Conservation (phyloP, 805 yeast genomes). For the Wickerhamomyces rabaulensis region DNA sequence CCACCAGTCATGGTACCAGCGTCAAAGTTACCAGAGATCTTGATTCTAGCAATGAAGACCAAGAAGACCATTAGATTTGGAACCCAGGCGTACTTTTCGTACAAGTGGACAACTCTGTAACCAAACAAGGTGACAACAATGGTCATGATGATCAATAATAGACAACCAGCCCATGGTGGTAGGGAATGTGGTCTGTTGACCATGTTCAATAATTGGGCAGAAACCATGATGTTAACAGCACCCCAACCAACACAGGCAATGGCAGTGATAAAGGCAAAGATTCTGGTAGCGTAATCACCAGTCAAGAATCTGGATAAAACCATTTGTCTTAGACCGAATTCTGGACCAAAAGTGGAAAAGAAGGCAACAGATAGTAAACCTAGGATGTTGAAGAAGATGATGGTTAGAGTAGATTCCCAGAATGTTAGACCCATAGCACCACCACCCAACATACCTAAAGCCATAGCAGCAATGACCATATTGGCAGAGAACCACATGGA, state of each 20-base stretch:
- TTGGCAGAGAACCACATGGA: slow-evolving; percentile 91
- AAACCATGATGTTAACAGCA: slow-evolving; percentile 82
- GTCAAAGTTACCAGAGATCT: slow-evolving; percentile 57
- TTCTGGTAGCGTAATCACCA: slow-evolving; percentile 71
- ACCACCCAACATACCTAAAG: slow-evolving; percentile 73
- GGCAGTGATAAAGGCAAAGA: slow-evolving; percentile 71
- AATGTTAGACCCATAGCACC: slow-evolving; percentile 59
- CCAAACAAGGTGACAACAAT: slow-evolving; percentile 77
- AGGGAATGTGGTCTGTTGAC: slow-evolving; percentile 53
- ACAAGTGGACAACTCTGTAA: slow-evolving; percentile 71
- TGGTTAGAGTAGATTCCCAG: slow-evolving; percentile 61
- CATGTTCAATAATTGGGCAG: slow-evolving; percentile 76
- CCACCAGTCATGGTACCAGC: slow-evolving; percentile 51
- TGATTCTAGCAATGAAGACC: slow-evolving; percentile 72
- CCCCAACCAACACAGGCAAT: slow-evolving; percentile 94
- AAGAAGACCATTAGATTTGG: slow-evolving; percentile 71
- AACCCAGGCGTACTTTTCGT: slow-evolving; percentile 84
- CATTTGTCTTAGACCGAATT: slow-evolving; percentile 84
- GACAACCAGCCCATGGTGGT: slow-evolving; percentile 90
- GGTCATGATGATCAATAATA: slow-evolving; percentile 64
- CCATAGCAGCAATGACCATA: slow-evolving; percentile 75
- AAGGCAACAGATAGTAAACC: slow-evolving; percentile 80
- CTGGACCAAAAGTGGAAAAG: slow-evolving; percentile 77
- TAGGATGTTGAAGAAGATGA: slow-evolving; percentile 65
- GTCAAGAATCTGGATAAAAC: slow-evolving; percentile 69